phyloP scores from a whole-genome alignment of 78 protist species.

The Chrysochromulina tobinii region DNA sequence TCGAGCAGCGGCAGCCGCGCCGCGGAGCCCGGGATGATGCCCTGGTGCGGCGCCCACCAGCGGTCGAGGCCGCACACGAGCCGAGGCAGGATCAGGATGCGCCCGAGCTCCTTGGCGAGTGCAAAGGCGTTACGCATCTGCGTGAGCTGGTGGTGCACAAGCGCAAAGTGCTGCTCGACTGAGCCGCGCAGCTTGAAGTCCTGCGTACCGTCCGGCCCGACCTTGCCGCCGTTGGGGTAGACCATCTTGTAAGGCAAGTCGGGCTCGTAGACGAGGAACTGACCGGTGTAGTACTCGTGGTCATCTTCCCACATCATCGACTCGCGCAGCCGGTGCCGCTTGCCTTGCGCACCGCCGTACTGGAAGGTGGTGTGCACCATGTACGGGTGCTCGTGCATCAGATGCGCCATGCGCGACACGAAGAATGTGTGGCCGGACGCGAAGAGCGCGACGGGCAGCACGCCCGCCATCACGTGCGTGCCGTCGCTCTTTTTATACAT shows the following conservation, averaged over 20 bases:
- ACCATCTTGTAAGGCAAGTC: background rate
- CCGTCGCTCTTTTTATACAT: background rate
- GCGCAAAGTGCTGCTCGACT: background rate
- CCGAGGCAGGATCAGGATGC: background rate
- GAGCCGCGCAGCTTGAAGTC: too few relatives aligned
- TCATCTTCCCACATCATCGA: background rate
- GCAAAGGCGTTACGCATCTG: background rate
- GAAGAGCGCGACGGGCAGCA: background rate
- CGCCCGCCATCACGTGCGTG: background rate
- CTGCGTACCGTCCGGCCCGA: background rate
- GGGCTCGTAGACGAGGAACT: background rate
- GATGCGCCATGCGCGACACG: background rate
- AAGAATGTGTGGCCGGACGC: background rate
- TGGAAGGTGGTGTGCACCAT: background rate
- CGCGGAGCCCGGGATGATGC: background rate
- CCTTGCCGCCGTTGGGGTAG: background rate
- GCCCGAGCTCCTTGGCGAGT: background rate
- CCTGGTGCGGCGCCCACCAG: slow-evolving; percentile 12
- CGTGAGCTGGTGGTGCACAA: background rate
- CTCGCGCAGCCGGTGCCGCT: slow-evolving; percentile 27
- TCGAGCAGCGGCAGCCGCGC: background rate
- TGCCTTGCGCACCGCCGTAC: background rate
- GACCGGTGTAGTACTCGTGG: background rate
- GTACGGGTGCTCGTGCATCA: background rate
- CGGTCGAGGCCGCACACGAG: slow-evolving; percentile 14